These are phyloP conservation scores for Gentiana dahurica DNA, from an alignment of 257 asterid species.

Conservation along the genomic window DNA sequence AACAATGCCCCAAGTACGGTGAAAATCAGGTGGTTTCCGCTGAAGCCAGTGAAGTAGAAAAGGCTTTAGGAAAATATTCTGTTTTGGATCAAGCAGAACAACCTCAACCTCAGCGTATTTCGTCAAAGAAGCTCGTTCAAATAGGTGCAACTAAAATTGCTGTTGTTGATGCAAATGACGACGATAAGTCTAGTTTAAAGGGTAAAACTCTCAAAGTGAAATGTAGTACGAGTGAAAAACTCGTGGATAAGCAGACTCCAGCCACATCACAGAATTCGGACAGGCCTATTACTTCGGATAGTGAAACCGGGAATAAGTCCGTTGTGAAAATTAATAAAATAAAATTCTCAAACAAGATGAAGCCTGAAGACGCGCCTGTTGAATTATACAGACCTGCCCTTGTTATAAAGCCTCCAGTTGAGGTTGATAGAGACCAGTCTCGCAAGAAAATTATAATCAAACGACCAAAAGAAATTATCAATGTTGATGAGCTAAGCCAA, in stretches of 20 bases:
- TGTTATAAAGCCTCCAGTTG: slow-evolving; percentile 73
- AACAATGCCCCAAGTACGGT: slow-evolving; percentile 92
- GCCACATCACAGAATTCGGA: slow-evolving; percentile 72
- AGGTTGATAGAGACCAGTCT: slow-evolving; percentile 57
- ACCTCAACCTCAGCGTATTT: slow-evolving; percentile 24
- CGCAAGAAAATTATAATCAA: slow-evolving; percentile 71
- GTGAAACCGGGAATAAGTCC: slow-evolving; percentile 54
- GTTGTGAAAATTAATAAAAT: slow-evolving; percentile 66
- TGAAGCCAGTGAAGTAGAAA: slow-evolving; percentile 58
- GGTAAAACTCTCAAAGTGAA: slow-evolving; percentile 82
- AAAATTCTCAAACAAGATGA: slow-evolving; percentile 61
- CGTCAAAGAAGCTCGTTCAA: slow-evolving; percentile 44
- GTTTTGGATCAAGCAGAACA: slow-evolving; percentile 53
- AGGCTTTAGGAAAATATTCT: slow-evolving; percentile 32
- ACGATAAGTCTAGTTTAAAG: slow-evolving; percentile 63
- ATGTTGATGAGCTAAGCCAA: slow-evolving; percentile 66
- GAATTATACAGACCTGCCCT: slow-evolving; percentile 62
- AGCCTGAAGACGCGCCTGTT: slow-evolving; percentile 49
- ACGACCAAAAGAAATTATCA: slow-evolving; percentile 63
- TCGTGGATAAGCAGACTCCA: slow-evolving; percentile 62
- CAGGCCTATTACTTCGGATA: slow-evolving; percentile 49
- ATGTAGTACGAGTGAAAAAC: slow-evolving; percentile 63
- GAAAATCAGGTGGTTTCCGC: slow-evolving; percentile 64
- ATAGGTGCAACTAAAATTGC: slow-evolving; percentile 46
- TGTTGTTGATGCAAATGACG: slow-evolving; percentile 54